Evolutionary conservation across 495 filamentous ascomycete species (phyloP), one percentile per base, ranked within the genome.

Genomic region (Endocarpon pusillum): DNA sequence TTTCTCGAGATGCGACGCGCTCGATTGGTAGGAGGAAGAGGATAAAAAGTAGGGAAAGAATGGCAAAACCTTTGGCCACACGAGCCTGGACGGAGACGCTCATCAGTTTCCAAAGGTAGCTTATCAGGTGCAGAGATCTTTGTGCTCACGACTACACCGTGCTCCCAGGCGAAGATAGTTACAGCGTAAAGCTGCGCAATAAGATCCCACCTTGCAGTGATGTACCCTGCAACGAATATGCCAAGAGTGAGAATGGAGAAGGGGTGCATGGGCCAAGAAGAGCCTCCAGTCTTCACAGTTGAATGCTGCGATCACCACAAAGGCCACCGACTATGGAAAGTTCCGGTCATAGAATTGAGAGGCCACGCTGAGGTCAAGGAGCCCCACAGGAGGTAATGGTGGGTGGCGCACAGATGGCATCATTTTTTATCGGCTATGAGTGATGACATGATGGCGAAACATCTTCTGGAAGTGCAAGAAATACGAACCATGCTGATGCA

Each of bases 171-270:
- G 54, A 94, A 99, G 35, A 89, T 81, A 34, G 82, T 81, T 46
- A 99, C 68, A 56, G 96, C 86, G 75, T 93, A 87, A 36, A 94
- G 68, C 42, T 84, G 77, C 36, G 84, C 93, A 42, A 94, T 85
- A 34, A 99, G 74, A 56, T 94, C 86, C 84, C 85, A 96, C 64
- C 91, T 77, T 47, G 89, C 89, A 58, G 91, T 94, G 53, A 83
- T 94, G 66, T 99, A 99, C 57, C 89, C 89, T 59, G 89, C 87
- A 66, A 96, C 75, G 62, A 99, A 99, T 66, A 99, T 93, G 53
- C 78, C 84, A 59, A 91, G 74, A 37, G 84, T 86, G 58, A 93
- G 68, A 53, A 82, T 62, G 45, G 85, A 92, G 61, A 94, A 92
- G 53, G 84, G 81, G 82, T 92, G 83, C 85, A 94, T 94, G 65